phyloP scores from a whole-genome alignment of 768 basidiomycete genomes.

The Agrocybe praecox region DNA sequence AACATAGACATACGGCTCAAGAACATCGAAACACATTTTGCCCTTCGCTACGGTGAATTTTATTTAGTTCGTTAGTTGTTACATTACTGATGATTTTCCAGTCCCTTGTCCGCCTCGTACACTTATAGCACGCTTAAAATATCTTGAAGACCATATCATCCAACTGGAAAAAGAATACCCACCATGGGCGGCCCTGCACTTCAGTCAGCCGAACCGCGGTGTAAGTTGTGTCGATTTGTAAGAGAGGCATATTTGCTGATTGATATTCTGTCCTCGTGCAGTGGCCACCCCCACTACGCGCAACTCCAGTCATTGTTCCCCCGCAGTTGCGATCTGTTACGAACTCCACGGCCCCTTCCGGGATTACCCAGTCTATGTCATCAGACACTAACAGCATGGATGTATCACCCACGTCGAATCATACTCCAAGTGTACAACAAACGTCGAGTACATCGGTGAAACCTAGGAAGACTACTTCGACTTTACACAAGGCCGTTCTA shows the following conservation, averaged over 20 bases:
- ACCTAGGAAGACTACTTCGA: slow-evolving; percentile 30
- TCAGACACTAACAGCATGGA: slow-evolving; percentile 2
- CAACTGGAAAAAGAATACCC: slow-evolving; percentile 82
- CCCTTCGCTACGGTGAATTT: slow-evolving; percentile 69
- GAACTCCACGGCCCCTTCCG: slow-evolving; percentile 3
- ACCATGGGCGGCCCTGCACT: slow-evolving; percentile 88
- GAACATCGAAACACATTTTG: slow-evolving; percentile 73
- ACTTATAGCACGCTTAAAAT: slow-evolving; percentile 64
- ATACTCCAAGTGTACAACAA: neutral
- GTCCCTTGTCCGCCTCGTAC: slow-evolving; percentile 74
- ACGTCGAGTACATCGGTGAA: slow-evolving; percentile 16
- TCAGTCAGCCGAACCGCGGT: slow-evolving; percentile 81
- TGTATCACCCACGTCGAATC: neutral
- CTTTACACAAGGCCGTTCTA: slow-evolving; percentile 72
- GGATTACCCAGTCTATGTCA: slow-evolving; percentile 12
- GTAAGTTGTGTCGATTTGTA: slow-evolving; percentile 43
- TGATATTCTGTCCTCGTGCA: slow-evolving; percentile 24
- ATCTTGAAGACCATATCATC: slow-evolving; percentile 77
- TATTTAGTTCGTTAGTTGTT: neutral
- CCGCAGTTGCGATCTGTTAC: slow-evolving; percentile 48
- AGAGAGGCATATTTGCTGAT: neutral
- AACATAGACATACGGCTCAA: slow-evolving; percentile 63
- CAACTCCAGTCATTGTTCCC: slow-evolving; percentile 79
- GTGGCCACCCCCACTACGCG: slow-evolving; percentile 86
- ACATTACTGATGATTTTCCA: slow-evolving; percentile 24